phyloP scores from a whole-genome alignment of 768 basidiomycete species.

The Macrocybe gigantea region DNA sequence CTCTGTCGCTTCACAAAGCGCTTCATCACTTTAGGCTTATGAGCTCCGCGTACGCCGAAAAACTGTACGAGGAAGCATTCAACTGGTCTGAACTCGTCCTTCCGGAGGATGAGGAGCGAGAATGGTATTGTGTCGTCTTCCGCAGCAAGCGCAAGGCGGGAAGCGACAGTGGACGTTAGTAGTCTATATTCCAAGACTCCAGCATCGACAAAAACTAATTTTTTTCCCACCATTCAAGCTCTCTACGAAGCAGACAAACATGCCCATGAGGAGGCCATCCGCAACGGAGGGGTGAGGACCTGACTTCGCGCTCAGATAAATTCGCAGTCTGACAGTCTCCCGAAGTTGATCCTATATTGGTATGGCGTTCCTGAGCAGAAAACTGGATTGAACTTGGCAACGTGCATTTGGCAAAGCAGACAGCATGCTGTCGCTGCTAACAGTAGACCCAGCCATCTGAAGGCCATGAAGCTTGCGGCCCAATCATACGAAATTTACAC shows the following conservation, averaged over 20 bases:
- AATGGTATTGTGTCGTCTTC: slow-evolving; percentile 94
- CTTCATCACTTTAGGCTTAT: slow-evolving; percentile 70
- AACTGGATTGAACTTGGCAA: slow-evolving; percentile 86
- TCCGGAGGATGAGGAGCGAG: slow-evolving; percentile 65
- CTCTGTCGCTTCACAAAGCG: slow-evolving; percentile 80
- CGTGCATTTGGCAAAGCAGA: slow-evolving; percentile 93
- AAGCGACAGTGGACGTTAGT: slow-evolving; percentile 61
- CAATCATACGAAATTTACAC: slow-evolving; percentile 73
- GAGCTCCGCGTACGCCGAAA: slow-evolving; percentile 52
- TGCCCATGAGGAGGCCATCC: slow-evolving; percentile 91
- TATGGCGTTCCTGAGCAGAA: slow-evolving; percentile 75
- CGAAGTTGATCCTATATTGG: slow-evolving; percentile 86
- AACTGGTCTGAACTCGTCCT: slow-evolving; percentile 78
- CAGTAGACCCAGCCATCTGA: slow-evolving; percentile 71
- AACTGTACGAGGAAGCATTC: slow-evolving; percentile 72
- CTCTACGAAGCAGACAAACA: slow-evolving; percentile 82
- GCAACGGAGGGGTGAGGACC: slow-evolving; percentile 68
- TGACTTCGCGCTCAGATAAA: not conserved
- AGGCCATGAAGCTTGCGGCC: slow-evolving; percentile 78
- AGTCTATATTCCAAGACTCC: slow-evolving; percentile 7
- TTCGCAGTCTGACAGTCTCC: slow-evolving; percentile 7
- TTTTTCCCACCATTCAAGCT: slow-evolving; percentile 28
- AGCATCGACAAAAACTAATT: slow-evolving; percentile 1
- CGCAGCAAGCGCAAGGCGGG: slow-evolving; percentile 69
- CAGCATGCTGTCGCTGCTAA: slow-evolving; percentile 79